Evolutionary conservation across 768 basidiomycete genomes (phyloP), one percentile per base, ranked within the genome.

Genomic region (Gelatoporia subvermispora): DNA sequence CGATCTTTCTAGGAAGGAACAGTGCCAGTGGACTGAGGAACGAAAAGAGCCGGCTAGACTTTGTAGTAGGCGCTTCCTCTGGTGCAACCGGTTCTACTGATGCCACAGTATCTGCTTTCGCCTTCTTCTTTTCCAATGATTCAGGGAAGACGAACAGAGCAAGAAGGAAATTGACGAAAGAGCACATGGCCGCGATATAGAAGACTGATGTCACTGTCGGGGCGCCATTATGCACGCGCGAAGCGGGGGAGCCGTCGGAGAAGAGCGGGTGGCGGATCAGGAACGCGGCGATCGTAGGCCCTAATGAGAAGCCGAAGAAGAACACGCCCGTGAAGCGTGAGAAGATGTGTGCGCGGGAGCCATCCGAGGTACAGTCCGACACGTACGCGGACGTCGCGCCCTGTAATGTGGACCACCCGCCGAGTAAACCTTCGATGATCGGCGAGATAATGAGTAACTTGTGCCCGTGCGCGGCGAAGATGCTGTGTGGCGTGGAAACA

Each of bases 351-450:
- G 89, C 78, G 36, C 88, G 80, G 8, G 89, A 90, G 37, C 88
- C 89, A 38, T 80, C 73, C n/a, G 85, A 85, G 2, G 90, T 92
- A 60, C 88, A 90, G 70, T 79, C 74, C 65, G 87, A 85, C 67
- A 76, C 81, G 73, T 69, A 88, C 55, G 70, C 88, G 61, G 69
- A 82, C 67, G 73, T 84, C 58, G 78, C 87, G 65, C 67, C 82
- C 60, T 61, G 78, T 63, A 72, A 76, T 35, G 66, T 84, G 7
- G 85, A 79, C 79, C 84, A 88, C 22, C 88, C 89, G 23, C 92
- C 92, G 4, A 86, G 76, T 16, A 86, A 66, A 1, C 92, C 93
- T 52, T 95, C 93, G 4, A 89, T 61, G 13, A 86, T 69, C 0
- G 92, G 88, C 1, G 90, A 88, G 44, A 88, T 63, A 20, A 94